Evolutionary conservation across 345 rosid genomes (phyloP).

Genomic region (Lepidium didymum): DNA sequence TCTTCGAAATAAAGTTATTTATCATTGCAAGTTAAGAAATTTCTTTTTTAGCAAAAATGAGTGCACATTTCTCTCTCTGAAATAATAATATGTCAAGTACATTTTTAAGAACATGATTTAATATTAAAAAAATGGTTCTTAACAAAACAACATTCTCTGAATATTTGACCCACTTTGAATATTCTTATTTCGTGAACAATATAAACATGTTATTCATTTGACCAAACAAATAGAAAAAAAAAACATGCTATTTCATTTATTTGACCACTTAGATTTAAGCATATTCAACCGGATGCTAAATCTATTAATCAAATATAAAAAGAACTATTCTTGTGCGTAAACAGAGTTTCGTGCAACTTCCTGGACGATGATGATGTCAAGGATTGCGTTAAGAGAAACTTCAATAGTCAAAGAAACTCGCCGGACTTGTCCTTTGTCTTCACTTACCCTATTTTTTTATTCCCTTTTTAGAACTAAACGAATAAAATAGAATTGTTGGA

Average conservation of each 20-base stretch:
- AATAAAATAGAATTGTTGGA: neutral
- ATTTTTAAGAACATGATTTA: too few relatives aligned
- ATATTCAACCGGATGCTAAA: neutral
- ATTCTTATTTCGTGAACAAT: neutral
- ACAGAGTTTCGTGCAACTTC: slow-evolving; percentile 14
- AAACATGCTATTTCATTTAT: too few relatives aligned
- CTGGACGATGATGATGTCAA: slow-evolving; percentile 12
- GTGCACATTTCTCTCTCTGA: too few relatives aligned
- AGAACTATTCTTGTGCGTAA: neutral
- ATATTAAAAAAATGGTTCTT: neutral
- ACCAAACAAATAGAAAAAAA: too few relatives aligned
- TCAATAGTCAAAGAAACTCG: slow-evolving; percentile 19
- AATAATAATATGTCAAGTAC: too few relatives aligned
- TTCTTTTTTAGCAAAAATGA: too few relatives aligned
- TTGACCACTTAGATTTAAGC: neutral
- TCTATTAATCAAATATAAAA: neutral
- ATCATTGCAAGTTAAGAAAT: too few relatives aligned
- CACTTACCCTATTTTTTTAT: neutral
- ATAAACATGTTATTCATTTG: slow-evolving; percentile 11
- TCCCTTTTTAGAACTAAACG: neutral
- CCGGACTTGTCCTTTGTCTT: neutral
- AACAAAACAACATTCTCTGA: neutral
- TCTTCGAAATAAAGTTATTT: too few relatives aligned
- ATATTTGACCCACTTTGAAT: neutral
- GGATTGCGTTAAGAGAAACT: neutral